Evolutionary conservation across 352 stramenopile genomes (phyloP), one percentile per base, ranked within the genome.

Genomic region (Phytophthora aleatoria): DNA sequence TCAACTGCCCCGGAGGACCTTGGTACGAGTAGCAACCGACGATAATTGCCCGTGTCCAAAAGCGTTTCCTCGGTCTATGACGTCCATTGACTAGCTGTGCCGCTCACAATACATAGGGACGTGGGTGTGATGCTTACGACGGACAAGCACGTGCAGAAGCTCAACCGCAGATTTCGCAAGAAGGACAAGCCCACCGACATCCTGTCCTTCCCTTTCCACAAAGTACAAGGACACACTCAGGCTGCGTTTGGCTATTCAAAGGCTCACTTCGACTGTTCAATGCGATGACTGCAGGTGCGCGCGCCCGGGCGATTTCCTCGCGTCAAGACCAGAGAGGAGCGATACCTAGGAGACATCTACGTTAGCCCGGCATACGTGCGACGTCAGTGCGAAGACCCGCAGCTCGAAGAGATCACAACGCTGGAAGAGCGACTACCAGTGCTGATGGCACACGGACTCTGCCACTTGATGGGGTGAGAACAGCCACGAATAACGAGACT

Each of bases 101-200:
- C 15, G 43, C 27, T 57, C 31, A 15, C 16, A 42, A 15, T 41
- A 41, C 1, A 27, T 58, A 91, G 85, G 83, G 85, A 91, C 57
- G 68, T 92, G 24, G 81, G 83, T 24, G 76, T 95, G 36, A 90
- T 92, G 78, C 74, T 95, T 49, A 95, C 85, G 27, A 94, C 79
- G 26, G 72, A 93, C 52, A 62, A 77, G 16, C 85, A 93, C 65
- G 88, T 95, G 36, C 83, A 83, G 50, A 78, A 74, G 13, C 73
- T 95, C 47, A 95, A 95, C 57, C 79, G 76, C 30, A 77, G 69
- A 55, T 88, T 77, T 45, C 85, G 85, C 16, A 74, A 90, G 54
- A 91, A 93, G 68, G 79, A 95, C 64, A 90, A 87, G 35, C 74
- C 85, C 8, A 95, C 85, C 8, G 83, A 95, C 52, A 90, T 94